Percentiles rank a stretch among this genome's conserved stretches.
These are phyloP conservation scores for Asclepias syriaca DNA, from an alignment of 257 asterid genomes.

Conservation along the genomic window DNA sequence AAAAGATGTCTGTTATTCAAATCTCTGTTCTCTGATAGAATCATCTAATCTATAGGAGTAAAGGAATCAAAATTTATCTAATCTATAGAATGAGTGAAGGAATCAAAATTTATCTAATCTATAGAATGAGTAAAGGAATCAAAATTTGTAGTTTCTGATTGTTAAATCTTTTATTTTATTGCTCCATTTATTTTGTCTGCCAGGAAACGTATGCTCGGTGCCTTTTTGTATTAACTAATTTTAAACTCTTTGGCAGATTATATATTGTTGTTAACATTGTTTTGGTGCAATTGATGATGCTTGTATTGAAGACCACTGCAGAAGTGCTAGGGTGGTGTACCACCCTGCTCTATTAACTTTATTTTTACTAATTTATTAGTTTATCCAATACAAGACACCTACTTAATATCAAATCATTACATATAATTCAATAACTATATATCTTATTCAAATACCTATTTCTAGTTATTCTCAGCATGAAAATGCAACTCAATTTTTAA, in stretches of 20 bases:
- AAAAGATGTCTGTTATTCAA: neutral
- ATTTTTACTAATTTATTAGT: neutral
- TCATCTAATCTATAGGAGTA: neutral
- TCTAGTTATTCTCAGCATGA: neutral
- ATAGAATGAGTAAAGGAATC: neutral
- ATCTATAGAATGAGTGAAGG: neutral
- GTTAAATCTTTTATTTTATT: neutral
- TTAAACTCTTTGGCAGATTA: neutral
- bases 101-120: neutral
- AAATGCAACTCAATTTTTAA: neutral
- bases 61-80: neutral
- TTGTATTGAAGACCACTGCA: neutral
- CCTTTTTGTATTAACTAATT: neutral
- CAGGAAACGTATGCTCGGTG: neutral
- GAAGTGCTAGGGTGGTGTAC: neutral
- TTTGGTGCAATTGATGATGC: neutral
- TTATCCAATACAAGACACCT: neutral
- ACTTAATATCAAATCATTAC: neutral
- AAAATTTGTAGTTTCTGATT: neutral
- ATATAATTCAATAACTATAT: neutral
- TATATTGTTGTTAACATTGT: neutral
- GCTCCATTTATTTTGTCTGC: neutral
- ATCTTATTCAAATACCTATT: neutral
- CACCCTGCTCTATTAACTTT: neutral
- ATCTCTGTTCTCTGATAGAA: neutral